Evolutionary conservation across 2,329 filamentous ascomycete genomes (phyloP).

Genomic region (Diplodia sapinea): DNA sequence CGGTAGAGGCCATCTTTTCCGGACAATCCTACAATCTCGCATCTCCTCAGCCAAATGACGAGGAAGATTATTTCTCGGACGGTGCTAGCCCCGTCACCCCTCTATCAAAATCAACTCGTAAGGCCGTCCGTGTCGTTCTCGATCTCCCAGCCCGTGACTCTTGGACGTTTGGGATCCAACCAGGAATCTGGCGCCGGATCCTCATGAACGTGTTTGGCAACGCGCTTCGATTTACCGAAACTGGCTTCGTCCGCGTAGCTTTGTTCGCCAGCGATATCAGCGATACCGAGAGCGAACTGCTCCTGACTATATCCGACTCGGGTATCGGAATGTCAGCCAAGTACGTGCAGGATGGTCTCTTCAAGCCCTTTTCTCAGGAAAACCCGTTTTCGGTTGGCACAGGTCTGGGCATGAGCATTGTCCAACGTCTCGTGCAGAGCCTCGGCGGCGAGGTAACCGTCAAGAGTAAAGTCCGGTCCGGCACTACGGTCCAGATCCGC

Average conservation of each 20-base stretch:
- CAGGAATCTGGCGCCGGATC: slow-evolving; percentile 58
- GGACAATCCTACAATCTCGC: slow-evolving; percentile 8
- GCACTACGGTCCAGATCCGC: slow-evolving; percentile 34
- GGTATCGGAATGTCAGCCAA: slow-evolving; percentile 50
- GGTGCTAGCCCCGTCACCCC: background rate
- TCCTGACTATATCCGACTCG: slow-evolving; percentile 45
- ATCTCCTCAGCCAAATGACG: background rate
- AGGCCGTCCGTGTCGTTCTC: slow-evolving; percentile 50
- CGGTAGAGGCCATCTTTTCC: slow-evolving; percentile 42
- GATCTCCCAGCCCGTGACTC: slow-evolving; percentile 54
- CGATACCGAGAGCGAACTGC: slow-evolving; percentile 6
- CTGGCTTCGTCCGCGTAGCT: background rate
- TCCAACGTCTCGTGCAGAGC: slow-evolving; percentile 47
- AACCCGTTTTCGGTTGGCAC: slow-evolving; percentile 46
- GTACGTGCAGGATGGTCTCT: slow-evolving; percentile 45
- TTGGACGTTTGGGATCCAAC: slow-evolving; percentile 63
- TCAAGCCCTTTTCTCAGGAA: slow-evolving; percentile 49
- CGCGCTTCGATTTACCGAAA: slow-evolving; percentile 64
- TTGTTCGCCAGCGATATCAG: background rate
- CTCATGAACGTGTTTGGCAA: slow-evolving; percentile 69
- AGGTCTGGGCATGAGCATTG: slow-evolving; percentile 48
- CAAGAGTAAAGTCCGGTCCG: slow-evolving; percentile 42
- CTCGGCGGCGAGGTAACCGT: slow-evolving; percentile 47
- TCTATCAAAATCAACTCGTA: background rate
- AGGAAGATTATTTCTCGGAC: background rate